Base-by-base conservation (phyloP, 768 basidiomycete genomes). In the Lactifluus volemus region DNA sequence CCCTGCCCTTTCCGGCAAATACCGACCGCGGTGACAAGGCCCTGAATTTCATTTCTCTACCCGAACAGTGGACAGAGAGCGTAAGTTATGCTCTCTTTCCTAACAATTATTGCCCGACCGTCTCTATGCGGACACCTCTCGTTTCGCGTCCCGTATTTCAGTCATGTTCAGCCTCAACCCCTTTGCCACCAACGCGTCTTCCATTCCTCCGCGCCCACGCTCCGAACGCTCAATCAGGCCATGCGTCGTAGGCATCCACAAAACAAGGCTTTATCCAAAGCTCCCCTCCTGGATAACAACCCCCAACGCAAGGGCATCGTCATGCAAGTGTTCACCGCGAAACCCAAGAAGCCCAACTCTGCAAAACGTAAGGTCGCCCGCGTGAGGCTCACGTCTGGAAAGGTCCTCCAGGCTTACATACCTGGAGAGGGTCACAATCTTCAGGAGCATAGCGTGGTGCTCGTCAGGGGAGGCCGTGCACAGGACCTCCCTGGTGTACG, bases 401-500 rank as follows among this genome's bases (percentile, higher is more conserved):
- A 89, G 72, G 86, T 85, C 47, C 80, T 94, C 64, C 89, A 89
- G 78, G 94, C 93, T 15, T 98, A 98, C 72, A 92, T 98, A 60
- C 90, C 88, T 49, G 97, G 97, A 67, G 97, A 98, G 70, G 97
- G 97, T 0, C 96, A 98, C 72, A 98, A 97, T 70, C 73, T 98
- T 68, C 97, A 98, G 75, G 97, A 98, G 72, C 97, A 99, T 69
- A 89, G 88, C 73, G 96, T 98, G 4, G 94, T 98, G 1, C 73
- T 98, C 48, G 83, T 98, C n/a, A 78, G 95, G 68, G 97, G 97
- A 5, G 97, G 97, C 14, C 83, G 93, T 75, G 88, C 93, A 1
- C 95, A 98, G 77, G 97, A 99, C 85, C 79, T 98, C 72, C 96
- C 96, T 41, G 95, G 97, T 81, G 91, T 98, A 32, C 85, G 90